Conservation (phyloP, 2,329 filamentous ascomycete species). For the Sclerotinia sclerotiorum region DNA sequence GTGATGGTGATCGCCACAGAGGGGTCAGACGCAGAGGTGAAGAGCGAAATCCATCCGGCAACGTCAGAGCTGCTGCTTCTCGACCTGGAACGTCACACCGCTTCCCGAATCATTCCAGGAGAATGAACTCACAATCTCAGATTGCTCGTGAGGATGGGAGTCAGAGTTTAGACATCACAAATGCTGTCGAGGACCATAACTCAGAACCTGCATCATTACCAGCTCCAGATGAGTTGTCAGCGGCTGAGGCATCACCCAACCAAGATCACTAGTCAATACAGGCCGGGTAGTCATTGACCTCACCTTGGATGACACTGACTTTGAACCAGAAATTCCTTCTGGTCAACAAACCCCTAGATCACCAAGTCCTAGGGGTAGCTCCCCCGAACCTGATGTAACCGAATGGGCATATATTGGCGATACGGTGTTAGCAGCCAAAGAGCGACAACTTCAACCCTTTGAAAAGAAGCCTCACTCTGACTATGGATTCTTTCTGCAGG, state of each 20-base stretch:
- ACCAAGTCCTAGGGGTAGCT: neutral
- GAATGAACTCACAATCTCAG: neutral
- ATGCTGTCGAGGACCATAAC: neutral
- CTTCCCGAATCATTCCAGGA: neutral
- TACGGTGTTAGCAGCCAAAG: neutral
- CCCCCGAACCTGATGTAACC: neutral
- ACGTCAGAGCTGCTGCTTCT: neutral
- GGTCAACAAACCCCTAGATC: neutral
- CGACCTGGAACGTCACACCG: neutral
- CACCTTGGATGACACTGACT: neutral
- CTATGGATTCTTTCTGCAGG: neutral
- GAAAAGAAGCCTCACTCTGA: neutral
- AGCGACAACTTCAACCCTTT: neutral
- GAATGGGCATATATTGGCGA: neutral
- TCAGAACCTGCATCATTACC: neutral
- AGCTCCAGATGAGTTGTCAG: neutral
- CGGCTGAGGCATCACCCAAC: neutral
- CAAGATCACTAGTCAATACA: neutral
- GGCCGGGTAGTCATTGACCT: neutral
- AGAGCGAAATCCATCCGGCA: neutral
- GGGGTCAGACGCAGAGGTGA: neutral
- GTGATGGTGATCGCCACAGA: neutral
- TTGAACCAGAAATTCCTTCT: no score
- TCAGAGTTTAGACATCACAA: neutral
- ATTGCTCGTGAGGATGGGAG: neutral